phyloP scores from a whole-genome alignment of 345 rosid species.

The Linum tenue region DNA sequence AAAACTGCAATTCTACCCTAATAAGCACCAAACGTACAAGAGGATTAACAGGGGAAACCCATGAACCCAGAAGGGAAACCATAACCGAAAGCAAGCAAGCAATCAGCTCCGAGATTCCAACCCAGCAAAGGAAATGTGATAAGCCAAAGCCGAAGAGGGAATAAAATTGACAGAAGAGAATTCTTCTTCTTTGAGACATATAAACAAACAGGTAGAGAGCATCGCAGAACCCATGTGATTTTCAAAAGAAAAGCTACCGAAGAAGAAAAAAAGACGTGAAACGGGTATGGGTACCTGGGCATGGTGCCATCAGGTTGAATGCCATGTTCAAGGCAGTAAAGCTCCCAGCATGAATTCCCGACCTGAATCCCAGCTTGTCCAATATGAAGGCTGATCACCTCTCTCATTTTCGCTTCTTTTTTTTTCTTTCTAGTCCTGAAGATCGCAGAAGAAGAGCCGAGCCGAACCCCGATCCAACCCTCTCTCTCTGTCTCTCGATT shows the following conservation, averaged over 20 bases:
- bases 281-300: conserved; percentile 4
- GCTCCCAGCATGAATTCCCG: conserved; percentile 15
- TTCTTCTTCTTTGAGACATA: not conserved
- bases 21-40: too few relatives aligned
- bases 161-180: not conserved
- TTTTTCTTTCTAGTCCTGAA: not conserved
- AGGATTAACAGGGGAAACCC: too few relatives aligned
- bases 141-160: too few relatives aligned
- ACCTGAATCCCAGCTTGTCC: conserved; percentile 17
- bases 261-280: too few relatives aligned
- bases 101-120: not conserved
- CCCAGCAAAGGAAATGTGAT: not conserved
- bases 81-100: not conserved
- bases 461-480: not conserved
- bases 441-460: not conserved
- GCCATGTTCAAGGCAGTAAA: conserved; percentile 17
- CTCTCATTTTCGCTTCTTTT: conserved; percentile 6
- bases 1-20: not conserved
- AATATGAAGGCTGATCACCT: conserved; percentile 12
- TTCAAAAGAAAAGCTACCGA: not conserved
- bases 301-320: conserved; percentile 12
- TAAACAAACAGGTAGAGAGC: not conserved
- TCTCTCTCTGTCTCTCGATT: not conserved
- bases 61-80: not conserved
- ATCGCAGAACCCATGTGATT: not conserved